Evolutionary conservation across 2,329 filamentous ascomycete genomes (phyloP).

Genomic region (Akanthomyces uredinophilus): DNA sequence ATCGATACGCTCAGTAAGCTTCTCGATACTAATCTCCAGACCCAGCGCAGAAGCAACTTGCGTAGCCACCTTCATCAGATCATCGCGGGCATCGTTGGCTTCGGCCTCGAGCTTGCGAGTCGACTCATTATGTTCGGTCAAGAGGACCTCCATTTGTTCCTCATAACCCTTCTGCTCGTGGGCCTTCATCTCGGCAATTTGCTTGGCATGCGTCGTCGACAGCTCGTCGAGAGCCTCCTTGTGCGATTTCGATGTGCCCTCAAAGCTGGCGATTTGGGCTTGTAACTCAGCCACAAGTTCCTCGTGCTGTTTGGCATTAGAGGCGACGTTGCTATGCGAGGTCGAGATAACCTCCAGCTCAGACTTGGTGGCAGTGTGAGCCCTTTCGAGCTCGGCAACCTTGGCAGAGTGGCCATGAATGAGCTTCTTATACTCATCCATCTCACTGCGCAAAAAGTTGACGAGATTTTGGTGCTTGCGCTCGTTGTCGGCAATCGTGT

Average conservation of each 20-base stretch:
- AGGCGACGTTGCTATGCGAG: conserved; percentile 47
- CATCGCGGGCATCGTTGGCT: conserved; percentile 59
- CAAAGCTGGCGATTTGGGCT: conserved; percentile 55
- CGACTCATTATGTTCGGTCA: conserved; percentile 55
- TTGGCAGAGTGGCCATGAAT: conserved; percentile 64
- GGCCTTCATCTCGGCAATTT: conserved; percentile 44
- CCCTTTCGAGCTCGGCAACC: conserved; percentile 68
- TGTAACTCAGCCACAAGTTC: conserved; percentile 49
- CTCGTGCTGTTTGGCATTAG: conserved; percentile 41
- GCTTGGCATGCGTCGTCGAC: conserved; percentile 44
- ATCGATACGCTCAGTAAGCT: conserved; percentile 58
- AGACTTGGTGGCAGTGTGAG: conserved; percentile 59
- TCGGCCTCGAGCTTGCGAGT: conserved; percentile 55
- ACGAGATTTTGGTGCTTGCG: conserved; percentile 56
- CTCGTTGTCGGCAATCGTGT: conserved; percentile 42
- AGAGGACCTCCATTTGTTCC: conserved; percentile 52
- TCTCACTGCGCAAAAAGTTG: conserved; percentile 61
- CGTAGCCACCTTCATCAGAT: conserved; percentile 58
- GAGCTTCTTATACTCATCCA: conserved; percentile 74
- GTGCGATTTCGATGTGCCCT: conserved; percentile 50
- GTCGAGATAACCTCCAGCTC: conserved; percentile 64
- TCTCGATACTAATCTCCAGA: conserved; percentile 61
- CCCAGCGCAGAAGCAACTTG: conserved; percentile 58
- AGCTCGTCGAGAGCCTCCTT: conserved; percentile 47
- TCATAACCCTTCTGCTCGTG: conserved; percentile 52